Percentiles rank a stretch among this genome's conserved stretches.
Evolutionary conservation across 2,329 filamentous ascomycete species (phyloP).

Genomic region (Ophiognomonia clavigignenti-juglandacearum): DNA sequence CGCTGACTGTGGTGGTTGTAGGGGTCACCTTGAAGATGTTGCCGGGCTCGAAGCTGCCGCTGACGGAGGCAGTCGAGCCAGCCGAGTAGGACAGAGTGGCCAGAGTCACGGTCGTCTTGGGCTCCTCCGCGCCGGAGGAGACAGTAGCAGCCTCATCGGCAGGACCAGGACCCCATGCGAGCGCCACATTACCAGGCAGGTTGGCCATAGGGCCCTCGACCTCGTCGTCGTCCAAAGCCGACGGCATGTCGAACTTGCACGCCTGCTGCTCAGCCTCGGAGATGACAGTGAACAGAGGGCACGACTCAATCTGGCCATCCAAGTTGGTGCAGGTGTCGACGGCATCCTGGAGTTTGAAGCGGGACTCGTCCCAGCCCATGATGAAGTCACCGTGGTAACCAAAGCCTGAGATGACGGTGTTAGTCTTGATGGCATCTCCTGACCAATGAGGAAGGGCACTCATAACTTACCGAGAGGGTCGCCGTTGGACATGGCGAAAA

Average conservation of each 20-base stretch:
- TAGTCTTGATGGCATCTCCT: neutral
- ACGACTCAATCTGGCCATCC: constrained; percentile 67
- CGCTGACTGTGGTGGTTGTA: constrained; percentile 3
- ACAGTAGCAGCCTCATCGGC: constrained; percentile 14
- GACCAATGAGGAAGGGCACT: neutral
- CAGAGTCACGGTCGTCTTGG: constrained; percentile 18
- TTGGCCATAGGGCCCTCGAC: constrained; percentile 47
- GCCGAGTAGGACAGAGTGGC: constrained; percentile 32
- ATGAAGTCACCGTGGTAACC: constrained; percentile 80
- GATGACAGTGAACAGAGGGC: constrained; percentile 69
- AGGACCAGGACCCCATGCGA: constrained; percentile 32
- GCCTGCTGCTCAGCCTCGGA: constrained; percentile 43
- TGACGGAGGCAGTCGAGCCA: constrained; percentile 28
- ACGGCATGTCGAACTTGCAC: constrained; percentile 61
- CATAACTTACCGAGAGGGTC: constrained; percentile 61
- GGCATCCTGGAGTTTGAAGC: constrained; percentile 61
- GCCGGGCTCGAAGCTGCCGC: constrained; percentile 32
- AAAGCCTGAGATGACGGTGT: constrained; percentile 49
- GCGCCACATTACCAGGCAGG: constrained; percentile 61
- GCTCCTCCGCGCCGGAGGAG: constrained; percentile 13
- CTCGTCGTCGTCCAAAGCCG: constrained; percentile 53
- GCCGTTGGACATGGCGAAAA: constrained; percentile 74
- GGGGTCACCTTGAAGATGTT: constrained; percentile 36
- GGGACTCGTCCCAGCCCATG: constrained; percentile 64
- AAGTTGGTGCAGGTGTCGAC: constrained; percentile 68